phyloP scores from a whole-genome alignment of 2,329 filamentous ascomycete species.

The Aspergillus spinulosporus region DNA sequence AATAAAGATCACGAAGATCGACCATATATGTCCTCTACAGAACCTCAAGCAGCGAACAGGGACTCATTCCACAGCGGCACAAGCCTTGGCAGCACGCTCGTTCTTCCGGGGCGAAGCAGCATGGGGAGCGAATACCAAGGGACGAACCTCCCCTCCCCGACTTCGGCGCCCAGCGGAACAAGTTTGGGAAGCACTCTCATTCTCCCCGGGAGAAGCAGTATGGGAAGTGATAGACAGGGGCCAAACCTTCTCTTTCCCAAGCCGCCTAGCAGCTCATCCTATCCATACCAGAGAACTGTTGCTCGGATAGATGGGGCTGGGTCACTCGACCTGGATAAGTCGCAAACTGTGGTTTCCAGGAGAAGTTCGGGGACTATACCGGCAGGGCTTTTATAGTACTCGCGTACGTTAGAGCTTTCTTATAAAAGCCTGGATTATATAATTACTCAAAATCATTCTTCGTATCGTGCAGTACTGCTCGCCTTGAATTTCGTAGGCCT shows the following conservation, averaged over 20 bases:
- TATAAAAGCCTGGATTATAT: no score
- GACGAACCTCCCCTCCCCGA: no score
- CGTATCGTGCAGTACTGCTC: no score
- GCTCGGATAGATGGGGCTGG: conserved; percentile 32
- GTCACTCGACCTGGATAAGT: conserved; percentile 37
- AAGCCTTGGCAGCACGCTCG: no score
- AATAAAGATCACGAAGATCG: neutral
- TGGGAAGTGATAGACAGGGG: conserved; percentile 22
- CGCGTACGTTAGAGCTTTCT: no score
- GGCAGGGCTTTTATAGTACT: neutral
- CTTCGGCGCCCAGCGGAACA: conserved; percentile 12
- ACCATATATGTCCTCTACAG: neutral
- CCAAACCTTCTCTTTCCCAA: conserved; percentile 19
- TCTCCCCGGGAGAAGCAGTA: conserved; percentile 29
- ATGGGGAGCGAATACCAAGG: no score
- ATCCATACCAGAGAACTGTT: conserved; percentile 3
- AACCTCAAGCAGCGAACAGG: conserved; percentile 3
- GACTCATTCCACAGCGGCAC: conserved; percentile 12
- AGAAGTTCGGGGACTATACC: conserved; percentile 15
- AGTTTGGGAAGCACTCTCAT: conserved; percentile 34
- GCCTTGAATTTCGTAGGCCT: no score
- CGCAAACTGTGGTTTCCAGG: conserved; percentile 34
- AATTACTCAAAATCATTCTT: no score
- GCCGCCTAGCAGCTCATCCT: conserved; percentile 2
- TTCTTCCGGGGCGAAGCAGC: no score